These are phyloP conservation scores for Trichoderma asperellum DNA, from an alignment of 2,329 filamentous ascomycete genomes.

Conservation along the genomic window DNA sequence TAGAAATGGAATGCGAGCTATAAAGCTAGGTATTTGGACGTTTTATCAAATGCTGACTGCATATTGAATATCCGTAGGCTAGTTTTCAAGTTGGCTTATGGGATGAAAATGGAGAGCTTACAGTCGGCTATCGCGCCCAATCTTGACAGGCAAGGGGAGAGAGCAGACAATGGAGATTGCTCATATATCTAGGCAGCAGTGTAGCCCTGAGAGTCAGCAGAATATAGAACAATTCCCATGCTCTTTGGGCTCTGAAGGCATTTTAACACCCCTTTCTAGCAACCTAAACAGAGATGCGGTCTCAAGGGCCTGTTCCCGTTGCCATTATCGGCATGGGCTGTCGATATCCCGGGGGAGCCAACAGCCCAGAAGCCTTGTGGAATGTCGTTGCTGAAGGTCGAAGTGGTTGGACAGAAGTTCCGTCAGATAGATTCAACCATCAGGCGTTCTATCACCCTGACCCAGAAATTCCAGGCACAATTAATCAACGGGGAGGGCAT, in stretches of 20 bases:
- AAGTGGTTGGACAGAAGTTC: conserved; percentile 45
- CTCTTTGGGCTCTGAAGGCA: not conserved
- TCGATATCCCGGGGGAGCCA: conserved; percentile 47
- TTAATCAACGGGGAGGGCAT: conserved; percentile 10
- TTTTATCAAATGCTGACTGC: conserved; percentile 10
- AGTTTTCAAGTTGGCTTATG: not conserved
- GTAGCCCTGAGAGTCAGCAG: accelerated
- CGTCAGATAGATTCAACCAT: conserved; percentile 46
- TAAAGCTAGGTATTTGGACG: too few species aligned
- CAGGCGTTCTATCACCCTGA: conserved; percentile 51
- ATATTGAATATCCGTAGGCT: not conserved
- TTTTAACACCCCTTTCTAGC: not conserved
- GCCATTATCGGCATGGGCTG: conserved; percentile 48
- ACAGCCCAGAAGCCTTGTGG: conserved; percentile 44
- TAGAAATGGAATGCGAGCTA: not conserved
- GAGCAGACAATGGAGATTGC: not conserved
- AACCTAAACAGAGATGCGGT: not conserved
- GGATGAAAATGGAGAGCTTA: not conserved
- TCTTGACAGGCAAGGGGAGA: not conserved
- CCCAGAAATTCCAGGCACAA: conserved; percentile 38
- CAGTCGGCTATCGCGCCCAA: not conserved
- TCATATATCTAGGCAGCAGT: not conserved
- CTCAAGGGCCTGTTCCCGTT: conserved; percentile 10
- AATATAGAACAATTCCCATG: not conserved
- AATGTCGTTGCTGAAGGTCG: conserved; percentile 42